Evolutionary conservation across 2,329 filamentous ascomycete genomes (phyloP).

Genomic region (Exophiala aquamarina): DNA sequence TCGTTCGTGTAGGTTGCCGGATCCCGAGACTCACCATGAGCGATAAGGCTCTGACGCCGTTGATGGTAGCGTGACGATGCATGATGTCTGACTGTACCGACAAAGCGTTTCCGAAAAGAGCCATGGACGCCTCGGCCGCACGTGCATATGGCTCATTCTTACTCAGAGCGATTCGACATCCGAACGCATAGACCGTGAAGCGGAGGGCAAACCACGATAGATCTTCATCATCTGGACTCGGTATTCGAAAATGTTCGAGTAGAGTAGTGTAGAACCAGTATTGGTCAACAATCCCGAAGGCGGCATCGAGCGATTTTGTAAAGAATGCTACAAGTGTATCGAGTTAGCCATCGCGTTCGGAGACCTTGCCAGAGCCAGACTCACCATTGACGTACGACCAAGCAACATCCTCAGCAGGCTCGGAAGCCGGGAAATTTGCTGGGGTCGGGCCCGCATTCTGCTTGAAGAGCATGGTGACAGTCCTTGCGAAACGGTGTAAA

Average conservation of each 20-base stretch:
- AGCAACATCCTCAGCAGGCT: background rate
- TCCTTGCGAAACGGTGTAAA: slow-evolving; percentile 3
- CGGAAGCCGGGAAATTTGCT: background rate
- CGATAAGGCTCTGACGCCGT: slow-evolving; percentile 2
- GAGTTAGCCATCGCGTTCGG: background rate
- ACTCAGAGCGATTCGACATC: slow-evolving; percentile 1
- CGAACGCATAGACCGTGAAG: slow-evolving; percentile 2
- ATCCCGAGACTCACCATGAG: slow-evolving; percentile 1
- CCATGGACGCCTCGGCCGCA: background rate
- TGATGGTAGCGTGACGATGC: slow-evolving; percentile 1
- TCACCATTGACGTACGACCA: background rate
- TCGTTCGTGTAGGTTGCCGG: background rate
- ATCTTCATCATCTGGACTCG: slow-evolving; percentile 4
- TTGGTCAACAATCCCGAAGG: background rate
- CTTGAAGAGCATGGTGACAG: slow-evolving; percentile 5
- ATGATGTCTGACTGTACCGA: slow-evolving; percentile 3
- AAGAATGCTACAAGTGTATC: background rate
- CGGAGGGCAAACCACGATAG: slow-evolving; percentile 5
- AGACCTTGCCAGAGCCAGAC: background rate
- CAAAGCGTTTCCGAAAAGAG: slow-evolving; percentile 3
- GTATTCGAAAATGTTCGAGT: background rate
- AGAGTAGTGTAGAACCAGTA: background rate
- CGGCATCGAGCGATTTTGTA: background rate
- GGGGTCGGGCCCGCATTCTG: background rate
- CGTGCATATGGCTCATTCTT: background rate